Conservation (phyloP, 2,329 filamentous ascomycete genomes). For the Immersiporthe knoxdaviesiana region DNA sequence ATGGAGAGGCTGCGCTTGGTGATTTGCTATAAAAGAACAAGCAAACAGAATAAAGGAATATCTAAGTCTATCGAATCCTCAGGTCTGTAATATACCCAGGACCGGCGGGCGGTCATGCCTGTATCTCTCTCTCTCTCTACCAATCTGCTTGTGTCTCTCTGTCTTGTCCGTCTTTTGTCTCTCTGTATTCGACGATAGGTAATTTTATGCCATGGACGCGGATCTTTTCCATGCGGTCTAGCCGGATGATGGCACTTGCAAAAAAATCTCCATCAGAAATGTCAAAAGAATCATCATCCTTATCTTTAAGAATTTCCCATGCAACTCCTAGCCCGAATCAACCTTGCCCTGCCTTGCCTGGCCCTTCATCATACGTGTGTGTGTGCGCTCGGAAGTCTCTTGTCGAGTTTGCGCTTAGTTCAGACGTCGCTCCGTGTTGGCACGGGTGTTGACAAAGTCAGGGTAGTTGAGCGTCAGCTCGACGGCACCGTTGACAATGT, state of each 20-base stretch:
- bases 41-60: conserved; percentile 19
- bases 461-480: conserved; percentile 96
- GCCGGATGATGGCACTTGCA: conserved; percentile 13
- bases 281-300: conserved; percentile 23
- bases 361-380: conserved; percentile 26
- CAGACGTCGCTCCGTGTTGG: conserved; percentile 69
- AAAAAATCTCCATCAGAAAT: conserved; percentile 21
- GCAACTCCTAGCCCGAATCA: conserved; percentile 30
- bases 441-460: conserved; percentile 85
- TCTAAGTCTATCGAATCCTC: conserved; percentile 28
- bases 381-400: conserved; percentile 9
- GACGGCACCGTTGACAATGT: conserved; percentile 84
- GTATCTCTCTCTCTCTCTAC: conserved; percentile 20
- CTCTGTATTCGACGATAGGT: not conserved
- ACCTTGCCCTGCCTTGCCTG: conserved; percentile 25
- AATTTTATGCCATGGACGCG: conserved; percentile 7
- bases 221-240: conserved; percentile 20
- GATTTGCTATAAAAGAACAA: conserved; percentile 20
- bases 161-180: conserved; percentile 9
- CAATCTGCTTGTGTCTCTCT: conserved; percentile 7
- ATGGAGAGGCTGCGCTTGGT: conserved; percentile 16
- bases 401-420: conserved; percentile 6
- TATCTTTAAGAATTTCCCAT: conserved; percentile 26
- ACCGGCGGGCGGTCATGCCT: conserved; percentile 14
- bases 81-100: conserved; percentile 21